phyloP scores from a whole-genome alignment of 2,329 filamentous ascomycete genomes.

The Trichoderma sp. region DNA sequence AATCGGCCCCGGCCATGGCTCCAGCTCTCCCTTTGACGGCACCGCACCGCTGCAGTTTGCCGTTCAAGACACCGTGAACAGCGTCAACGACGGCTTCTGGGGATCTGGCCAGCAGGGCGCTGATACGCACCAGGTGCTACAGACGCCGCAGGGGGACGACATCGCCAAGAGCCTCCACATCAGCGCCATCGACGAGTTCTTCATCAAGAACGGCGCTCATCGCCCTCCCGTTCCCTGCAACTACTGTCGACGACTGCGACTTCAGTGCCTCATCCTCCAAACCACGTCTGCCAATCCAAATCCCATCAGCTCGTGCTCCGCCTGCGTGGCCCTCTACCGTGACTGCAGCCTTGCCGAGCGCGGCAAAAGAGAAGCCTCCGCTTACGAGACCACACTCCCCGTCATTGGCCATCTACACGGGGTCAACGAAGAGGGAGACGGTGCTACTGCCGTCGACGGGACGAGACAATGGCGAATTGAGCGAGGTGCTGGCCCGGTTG shows the following conservation, averaged over 20 bases:
- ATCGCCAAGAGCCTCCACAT: neutral
- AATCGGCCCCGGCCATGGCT: neutral
- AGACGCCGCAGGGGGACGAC: neutral
- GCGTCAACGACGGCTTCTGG: neutral
- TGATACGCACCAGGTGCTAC: neutral
- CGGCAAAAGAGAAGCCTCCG: constrained; percentile 47
- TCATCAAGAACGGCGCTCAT: constrained; percentile 45
- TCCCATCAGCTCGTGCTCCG: constrained; percentile 50
- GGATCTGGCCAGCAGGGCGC: neutral
- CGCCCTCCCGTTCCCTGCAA: constrained; percentile 46
- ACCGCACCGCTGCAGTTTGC: neutral
- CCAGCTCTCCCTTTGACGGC: constrained; percentile 19
- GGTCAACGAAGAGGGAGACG: constrained; percentile 43
- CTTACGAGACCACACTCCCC: constrained; percentile 50
- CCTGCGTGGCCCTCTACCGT: constrained; percentile 52
- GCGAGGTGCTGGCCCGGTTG: neutral
- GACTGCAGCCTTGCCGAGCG: constrained; percentile 50
- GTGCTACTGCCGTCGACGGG: neutral
- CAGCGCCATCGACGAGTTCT: constrained; percentile 40
- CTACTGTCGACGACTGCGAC: constrained; percentile 46
- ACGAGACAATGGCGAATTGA: constrained; percentile 3
- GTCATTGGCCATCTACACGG: constrained; percentile 53
- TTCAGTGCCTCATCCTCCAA: constrained; percentile 52
- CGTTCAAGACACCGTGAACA: neutral
- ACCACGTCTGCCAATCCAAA: constrained; percentile 52